These are phyloP conservation scores for Cladorrhinum sp. DNA, from an alignment of 2,329 filamentous ascomycete genomes.

Conservation along the genomic window DNA sequence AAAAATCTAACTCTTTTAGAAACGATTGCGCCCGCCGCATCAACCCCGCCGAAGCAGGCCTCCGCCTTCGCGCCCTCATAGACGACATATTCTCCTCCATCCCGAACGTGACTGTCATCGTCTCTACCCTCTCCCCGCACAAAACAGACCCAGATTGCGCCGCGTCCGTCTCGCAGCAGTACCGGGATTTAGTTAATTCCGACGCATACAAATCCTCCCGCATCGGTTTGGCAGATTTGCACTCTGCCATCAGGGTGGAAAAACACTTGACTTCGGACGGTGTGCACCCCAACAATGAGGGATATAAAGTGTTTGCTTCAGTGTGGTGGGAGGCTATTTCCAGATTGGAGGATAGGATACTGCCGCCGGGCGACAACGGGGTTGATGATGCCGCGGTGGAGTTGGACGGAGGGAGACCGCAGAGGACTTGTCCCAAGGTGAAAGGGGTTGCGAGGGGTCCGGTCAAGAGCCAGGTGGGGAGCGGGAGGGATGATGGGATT, in stretches of 20 bases:
- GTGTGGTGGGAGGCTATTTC: conserved; percentile 21
- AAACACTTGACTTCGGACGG: conserved; percentile 10
- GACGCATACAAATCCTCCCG: neutral
- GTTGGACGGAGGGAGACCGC: neutral
- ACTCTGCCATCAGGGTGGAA: conserved; percentile 3
- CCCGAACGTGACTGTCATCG: neutral
- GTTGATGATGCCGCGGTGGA: neutral
- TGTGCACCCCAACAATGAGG: conserved; percentile 20
- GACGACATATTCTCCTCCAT: conserved; percentile 7
- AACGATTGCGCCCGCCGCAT: conserved; percentile 10
- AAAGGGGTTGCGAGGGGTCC: conserved; percentile 13
- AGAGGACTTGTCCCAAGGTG: conserved; percentile 8
- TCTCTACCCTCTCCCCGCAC: conserved; percentile 5
- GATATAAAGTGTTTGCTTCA: conserved; percentile 17
- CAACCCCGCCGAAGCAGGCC: conserved; percentile 1
- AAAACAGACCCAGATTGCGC: conserved; percentile 1
- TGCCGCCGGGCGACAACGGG: neutral
- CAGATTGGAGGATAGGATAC: conserved; percentile 8
- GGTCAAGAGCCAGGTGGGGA: conserved; percentile 15
- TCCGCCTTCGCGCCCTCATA: conserved; percentile 1
- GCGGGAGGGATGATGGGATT: conserved; percentile 20
- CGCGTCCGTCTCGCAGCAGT: conserved; percentile 1
- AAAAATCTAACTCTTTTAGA: too few species aligned
- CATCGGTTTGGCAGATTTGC: conserved; percentile 17
- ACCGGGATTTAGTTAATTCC: neutral